Evolutionary conservation across 352 stramenopile species (phyloP).

Genomic region (Phytophthora fragariaefolia): DNA sequence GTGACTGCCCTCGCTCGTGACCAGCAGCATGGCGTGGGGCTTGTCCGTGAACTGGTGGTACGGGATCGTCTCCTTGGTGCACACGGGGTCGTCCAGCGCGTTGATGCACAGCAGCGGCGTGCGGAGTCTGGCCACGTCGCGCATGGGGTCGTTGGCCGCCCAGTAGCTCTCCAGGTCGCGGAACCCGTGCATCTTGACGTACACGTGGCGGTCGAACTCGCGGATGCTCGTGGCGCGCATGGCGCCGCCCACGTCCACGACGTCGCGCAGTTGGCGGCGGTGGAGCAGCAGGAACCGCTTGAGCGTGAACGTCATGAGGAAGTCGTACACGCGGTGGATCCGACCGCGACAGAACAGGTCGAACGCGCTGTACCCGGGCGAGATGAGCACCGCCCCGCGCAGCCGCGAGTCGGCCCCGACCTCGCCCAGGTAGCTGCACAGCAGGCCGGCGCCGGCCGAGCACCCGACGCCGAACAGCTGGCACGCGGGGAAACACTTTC

Average conservation of each 20-base stretch:
- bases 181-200: slow-evolving; percentile 85
- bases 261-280: slow-evolving; percentile 41
- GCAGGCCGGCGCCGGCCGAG: slow-evolving; percentile 70
- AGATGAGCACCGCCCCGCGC: slow-evolving; percentile 69
- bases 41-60: slow-evolving; percentile 63
- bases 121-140: slow-evolving; percentile 54
- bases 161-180: slow-evolving; percentile 70
- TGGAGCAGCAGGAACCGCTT: slow-evolving; percentile 73
- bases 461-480: slow-evolving; percentile 74
- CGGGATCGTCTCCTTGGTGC: slow-evolving; percentile 75
- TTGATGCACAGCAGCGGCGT: slow-evolving; percentile 79
- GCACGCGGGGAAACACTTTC: slow-evolving; percentile 51
- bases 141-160: slow-evolving; percentile 81
- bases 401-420: slow-evolving; percentile 58
- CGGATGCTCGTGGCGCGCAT: slow-evolving; percentile 60
- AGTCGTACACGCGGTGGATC: slow-evolving; percentile 79
- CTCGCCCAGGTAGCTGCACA: slow-evolving; percentile 81
- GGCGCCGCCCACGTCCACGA: slow-evolving; percentile 57
- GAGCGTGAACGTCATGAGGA: slow-evolving; percentile 78
- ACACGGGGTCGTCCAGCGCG: slow-evolving; percentile 80
- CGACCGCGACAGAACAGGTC: slow-evolving; percentile 74
- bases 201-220: slow-evolving; percentile 82
- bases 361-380: slow-evolving; percentile 76
- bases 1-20: slow-evolving; percentile 68
- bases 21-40: slow-evolving; percentile 58